Evolutionary conservation across 495 filamentous ascomycete genomes (phyloP), one percentile per base, ranked within the genome.

Genomic region (Penicillium daleae): DNA sequence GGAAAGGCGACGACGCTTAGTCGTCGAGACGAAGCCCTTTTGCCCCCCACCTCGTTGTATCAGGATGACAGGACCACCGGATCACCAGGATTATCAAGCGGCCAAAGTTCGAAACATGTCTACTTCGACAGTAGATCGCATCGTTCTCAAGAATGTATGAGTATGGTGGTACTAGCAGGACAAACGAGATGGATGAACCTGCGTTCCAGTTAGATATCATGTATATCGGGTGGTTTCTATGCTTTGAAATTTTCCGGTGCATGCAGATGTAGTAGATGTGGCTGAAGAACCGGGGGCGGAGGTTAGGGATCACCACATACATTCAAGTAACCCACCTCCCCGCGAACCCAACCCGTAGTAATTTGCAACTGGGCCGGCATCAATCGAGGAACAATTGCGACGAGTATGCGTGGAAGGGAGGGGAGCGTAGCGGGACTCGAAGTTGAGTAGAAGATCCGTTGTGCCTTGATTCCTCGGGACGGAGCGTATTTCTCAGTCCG

Each of bases 401-500:
- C 50, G 31, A 37, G 21, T 26, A 39, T n/a, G 33, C 54, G 56
- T 56, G 49, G 51, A 55, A 53, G 29, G 39, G 58, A 57, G 27
- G 56, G 54, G 44, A 64, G 53, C 9, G 33, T 17, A 62, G 59
- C 12, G 33, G 48, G 56, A 66, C 49, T 52, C 37, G 39, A 32
- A 35, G 59, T 49, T 49, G 53, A 62, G 56, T 46, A 61, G 51
- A 54, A 35, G 8, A n/a, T 26, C 60, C 63, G 60, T 59, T 61
- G 65, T 67, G 59, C 62, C 62, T 65, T 62, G 56, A 63, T 65
- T 63, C 61, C 65, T 69, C 69, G 62, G 64, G 22, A 44, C 62
- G 56, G 56, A 46, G 70, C 64, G 68, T 70, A 71, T 74, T 67
- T 69, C 56, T 70, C 70, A 72, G 70, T 68, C 70, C 67, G 68